Evolutionary conservation across 306 rosid genomes (phyloP).

Genomic region (Calophaca sinica): DNA sequence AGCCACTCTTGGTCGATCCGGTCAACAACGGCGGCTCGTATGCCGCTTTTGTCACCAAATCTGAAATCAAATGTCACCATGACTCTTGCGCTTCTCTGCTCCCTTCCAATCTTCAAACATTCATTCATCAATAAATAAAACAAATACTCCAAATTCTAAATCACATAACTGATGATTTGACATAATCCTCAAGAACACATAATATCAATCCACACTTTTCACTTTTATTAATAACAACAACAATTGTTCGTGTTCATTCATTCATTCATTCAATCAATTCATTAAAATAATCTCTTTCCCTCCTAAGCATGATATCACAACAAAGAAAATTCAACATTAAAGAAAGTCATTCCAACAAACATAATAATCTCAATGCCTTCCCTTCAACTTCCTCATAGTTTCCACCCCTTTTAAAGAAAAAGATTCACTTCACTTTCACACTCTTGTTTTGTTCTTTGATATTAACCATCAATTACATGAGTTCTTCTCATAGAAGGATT

Average conservation of each 20-base stretch:
- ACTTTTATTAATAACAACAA: conserved; percentile 8
- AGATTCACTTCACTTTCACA: background rate
- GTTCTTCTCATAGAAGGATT: conserved; percentile 31
- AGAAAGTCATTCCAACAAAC: too few relatives aligned
- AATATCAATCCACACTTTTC: conserved; percentile 17
- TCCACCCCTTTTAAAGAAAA: conserved; percentile 2
- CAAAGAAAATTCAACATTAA: background rate
- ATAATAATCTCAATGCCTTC: background rate
- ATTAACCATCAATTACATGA: conserved; percentile 17
- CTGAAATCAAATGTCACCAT: too few relatives aligned
- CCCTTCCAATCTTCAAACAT: background rate
- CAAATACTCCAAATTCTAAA: background rate
- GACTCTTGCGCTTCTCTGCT: background rate
- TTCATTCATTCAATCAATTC: background rate
- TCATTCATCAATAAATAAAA: background rate
- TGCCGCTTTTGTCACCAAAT: background rate
- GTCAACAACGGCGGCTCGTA: background rate
- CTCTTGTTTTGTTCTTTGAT: conserved; percentile 4
- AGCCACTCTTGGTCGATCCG: background rate
- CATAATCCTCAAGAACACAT: background rate
- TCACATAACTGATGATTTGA: conserved; percentile 38
- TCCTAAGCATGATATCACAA: conserved; percentile 18
- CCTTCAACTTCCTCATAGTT: conserved; percentile 21
- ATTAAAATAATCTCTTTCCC: background rate
- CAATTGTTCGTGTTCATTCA: conserved; percentile 3